A percentile compares a stretch with the other conserved stretches of the same genome.
phyloP scores from a whole-genome alignment of 805 yeast genomes.

The Candida fluviatilis region DNA sequence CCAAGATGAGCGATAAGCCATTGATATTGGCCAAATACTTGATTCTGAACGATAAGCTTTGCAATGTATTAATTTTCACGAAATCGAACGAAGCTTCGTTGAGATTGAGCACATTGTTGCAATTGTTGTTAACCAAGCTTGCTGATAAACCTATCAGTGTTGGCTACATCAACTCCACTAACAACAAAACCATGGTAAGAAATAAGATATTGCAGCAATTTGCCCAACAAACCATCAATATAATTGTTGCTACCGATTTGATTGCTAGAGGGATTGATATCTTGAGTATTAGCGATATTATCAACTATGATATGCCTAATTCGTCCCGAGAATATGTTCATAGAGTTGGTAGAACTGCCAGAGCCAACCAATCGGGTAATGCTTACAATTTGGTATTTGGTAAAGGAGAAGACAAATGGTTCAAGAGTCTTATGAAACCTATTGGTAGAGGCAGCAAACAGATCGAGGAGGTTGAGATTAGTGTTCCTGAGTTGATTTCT shows the following conservation, averaged over 20 bases:
- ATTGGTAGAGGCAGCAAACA: constrained; percentile 36
- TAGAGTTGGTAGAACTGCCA: constrained; percentile 94
- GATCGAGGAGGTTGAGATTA: constrained; percentile 19
- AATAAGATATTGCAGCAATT: constrained; percentile 58
- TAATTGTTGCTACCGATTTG: constrained; percentile 80
- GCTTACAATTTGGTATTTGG: constrained; percentile 76
- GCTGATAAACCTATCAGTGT: constrained; percentile 14
- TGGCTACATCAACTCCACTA: constrained; percentile 55
- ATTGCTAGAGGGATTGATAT: constrained; percentile 96
- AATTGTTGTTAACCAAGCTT: constrained; percentile 32
- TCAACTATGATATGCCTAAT: constrained; percentile 88
- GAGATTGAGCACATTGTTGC: constrained; percentile 64
- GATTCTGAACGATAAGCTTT: constrained; percentile 20
- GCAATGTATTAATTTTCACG: constrained; percentile 57
- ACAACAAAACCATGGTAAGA: constrained; percentile 47
- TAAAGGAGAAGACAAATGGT: constrained; percentile 72
- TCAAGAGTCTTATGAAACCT: constrained; percentile 43
- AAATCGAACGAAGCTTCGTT: constrained; percentile 83
- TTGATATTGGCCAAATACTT: constrained; percentile 61
- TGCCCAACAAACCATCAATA: constrained; percentile 44
- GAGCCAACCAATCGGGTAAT: constrained; percentile 78
- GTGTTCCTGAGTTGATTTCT: constrained; percentile 16
- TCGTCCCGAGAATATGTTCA: constrained; percentile 92
- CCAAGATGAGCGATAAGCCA: constrained; percentile 59
- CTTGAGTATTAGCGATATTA: constrained; percentile 60